Base-by-base conservation (phyloP, 768 basidiomycete genomes). In the Tricholoma furcatifolium region DNA sequence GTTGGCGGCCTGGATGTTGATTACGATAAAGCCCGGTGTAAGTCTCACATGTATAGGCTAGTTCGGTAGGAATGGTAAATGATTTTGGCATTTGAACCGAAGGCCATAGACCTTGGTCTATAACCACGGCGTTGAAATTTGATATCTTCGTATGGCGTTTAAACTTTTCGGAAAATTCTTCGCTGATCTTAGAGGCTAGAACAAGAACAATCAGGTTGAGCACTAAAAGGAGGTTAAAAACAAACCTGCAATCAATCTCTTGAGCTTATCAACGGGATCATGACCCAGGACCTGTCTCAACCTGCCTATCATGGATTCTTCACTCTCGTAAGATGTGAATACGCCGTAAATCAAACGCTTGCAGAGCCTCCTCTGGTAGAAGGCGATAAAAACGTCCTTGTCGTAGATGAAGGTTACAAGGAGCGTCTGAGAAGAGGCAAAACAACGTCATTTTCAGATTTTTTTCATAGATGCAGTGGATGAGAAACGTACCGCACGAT, bases 361-460 rank as follows among this genome's bases (percentile, higher is more conserved):
- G 32, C 91, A 91, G 20, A 98, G 72, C 68, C 92, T 95, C 57
- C 92, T 96, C 14, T 88, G 90, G 74, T 99, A 98, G 79, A 96
- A 98, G 15, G 90, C 90, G 66, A 96, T 94, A 84, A 98, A 99
- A 11, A 98, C 92, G 60, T 99, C 96, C 75, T 97, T 97, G 77
- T 98, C 95, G 67, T 95, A 93, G 62, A 98, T 88, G 71, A 97
- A 98, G 68, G 94, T 94, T 88, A 99, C 97, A 44, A 98, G 74
- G 12, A 91, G 79, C 94, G 98, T 97, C 96, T 98, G 64, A 72
- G 68, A 35, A 6, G n/a, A 14, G 0, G 31, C 15, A 8, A n/a
- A 50, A 21, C 15, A 43, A 21, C 41, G 17, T 17, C 4, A 20
- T 38, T 23, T 27, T 27, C 27, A 27, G 27, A 27, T 27, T 3